Percentiles rank a stretch among this genome's conserved stretches.
These are phyloP conservation scores for Tolypocladium ophioglossoides DNA, from an alignment of 2,329 filamentous ascomycete species.

Conservation along the genomic window DNA sequence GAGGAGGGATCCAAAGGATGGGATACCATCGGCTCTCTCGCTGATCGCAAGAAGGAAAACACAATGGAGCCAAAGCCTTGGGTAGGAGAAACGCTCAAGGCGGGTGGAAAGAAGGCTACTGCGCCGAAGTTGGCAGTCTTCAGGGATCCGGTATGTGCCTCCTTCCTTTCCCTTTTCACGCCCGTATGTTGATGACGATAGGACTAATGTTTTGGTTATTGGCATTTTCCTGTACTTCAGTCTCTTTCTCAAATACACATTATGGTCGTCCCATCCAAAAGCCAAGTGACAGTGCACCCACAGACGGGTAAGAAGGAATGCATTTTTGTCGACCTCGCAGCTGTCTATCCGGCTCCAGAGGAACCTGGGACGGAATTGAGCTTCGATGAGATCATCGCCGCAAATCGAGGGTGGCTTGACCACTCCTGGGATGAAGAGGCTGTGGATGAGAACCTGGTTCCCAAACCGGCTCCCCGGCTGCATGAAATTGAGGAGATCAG, in stretches of 20 bases:
- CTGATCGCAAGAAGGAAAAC: conserved; percentile 92
- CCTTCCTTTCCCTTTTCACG: conserved; percentile 24
- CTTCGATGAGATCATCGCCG: conserved; percentile 85
- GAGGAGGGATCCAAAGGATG: conserved; percentile 59
- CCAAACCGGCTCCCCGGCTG: conserved; percentile 14
- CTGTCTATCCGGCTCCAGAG: conserved; percentile 70
- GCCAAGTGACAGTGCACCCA: conserved; percentile 74
- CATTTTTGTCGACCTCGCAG: conserved; percentile 77
- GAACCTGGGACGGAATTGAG: conserved; percentile 66
- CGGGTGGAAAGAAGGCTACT: conserved; percentile 68
- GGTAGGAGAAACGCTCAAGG: conserved; percentile 84
- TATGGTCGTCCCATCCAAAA: conserved; percentile 57
- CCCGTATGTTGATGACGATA: conserved; percentile 78
- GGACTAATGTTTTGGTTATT: conserved; percentile 73
- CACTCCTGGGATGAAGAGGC: conserved; percentile 42
- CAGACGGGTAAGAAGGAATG: conserved; percentile 75
- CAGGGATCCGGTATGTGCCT: conserved; percentile 71
- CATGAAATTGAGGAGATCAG: conserved; percentile 21
- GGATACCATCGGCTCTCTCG: conserved; percentile 82
- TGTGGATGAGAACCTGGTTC: conserved; percentile 21
- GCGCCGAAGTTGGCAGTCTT: conserved; percentile 80
- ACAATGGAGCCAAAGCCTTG: conserved; percentile 75
- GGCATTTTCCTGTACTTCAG: conserved; percentile 37
- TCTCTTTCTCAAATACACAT: conserved; percentile 52
- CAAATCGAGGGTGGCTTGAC: conserved; percentile 58